Percentiles rank a stretch among this genome's conserved stretches.
Conservation (phyloP, 164 flowering plant genomes). For the Stephania cephalantha region DNA sequence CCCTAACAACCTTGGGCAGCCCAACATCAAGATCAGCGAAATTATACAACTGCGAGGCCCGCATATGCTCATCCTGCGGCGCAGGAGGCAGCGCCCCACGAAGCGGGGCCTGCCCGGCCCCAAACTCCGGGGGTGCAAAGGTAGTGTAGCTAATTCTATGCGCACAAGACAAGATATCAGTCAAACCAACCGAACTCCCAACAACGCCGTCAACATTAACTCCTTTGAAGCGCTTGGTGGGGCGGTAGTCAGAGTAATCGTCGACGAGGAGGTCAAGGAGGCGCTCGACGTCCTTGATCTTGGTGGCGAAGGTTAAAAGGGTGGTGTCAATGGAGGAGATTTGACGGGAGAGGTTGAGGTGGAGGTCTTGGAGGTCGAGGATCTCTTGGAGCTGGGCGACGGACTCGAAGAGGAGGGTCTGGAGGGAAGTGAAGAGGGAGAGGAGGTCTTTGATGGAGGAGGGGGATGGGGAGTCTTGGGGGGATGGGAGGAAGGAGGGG, state of each 20-base stretch:
- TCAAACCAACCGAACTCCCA: conserved; percentile 42
- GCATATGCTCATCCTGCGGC: conserved; percentile 97
- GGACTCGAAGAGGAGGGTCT: conserved; percentile 78
- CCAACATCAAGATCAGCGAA: conserved; percentile 88
- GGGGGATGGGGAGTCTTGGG: conserved; percentile 34
- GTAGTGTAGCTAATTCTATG: conserved; percentile 89
- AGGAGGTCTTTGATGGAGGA: conserved; percentile 64
- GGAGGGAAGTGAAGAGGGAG: conserved; percentile 52
- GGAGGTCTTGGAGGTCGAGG: conserved; percentile 77
- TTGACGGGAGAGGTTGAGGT: conserved; percentile 47
- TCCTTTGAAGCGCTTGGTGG: conserved; percentile 38
- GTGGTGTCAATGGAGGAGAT: conserved; percentile 50
- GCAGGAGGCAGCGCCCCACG: conserved; percentile 97
- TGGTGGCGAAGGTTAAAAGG: conserved; percentile 58
- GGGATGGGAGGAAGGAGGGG: conserved; percentile 55
- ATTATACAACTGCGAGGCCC: conserved; percentile 78
- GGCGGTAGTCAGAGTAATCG: conserved; percentile 74
- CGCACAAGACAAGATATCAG: conserved; percentile 75
- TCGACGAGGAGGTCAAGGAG: conserved; percentile 78
- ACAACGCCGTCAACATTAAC: conserved; percentile 31
- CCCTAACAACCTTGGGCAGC: conserved; percentile 51
- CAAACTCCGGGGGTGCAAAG: conserved; percentile 95
- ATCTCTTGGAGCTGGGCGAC: conserved; percentile 87
- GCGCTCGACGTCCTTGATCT: conserved; percentile 61
- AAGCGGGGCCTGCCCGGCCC: conserved; percentile 78